phyloP scores from a whole-genome alignment of 345 rosid genomes.

The Salix udensis region DNA sequence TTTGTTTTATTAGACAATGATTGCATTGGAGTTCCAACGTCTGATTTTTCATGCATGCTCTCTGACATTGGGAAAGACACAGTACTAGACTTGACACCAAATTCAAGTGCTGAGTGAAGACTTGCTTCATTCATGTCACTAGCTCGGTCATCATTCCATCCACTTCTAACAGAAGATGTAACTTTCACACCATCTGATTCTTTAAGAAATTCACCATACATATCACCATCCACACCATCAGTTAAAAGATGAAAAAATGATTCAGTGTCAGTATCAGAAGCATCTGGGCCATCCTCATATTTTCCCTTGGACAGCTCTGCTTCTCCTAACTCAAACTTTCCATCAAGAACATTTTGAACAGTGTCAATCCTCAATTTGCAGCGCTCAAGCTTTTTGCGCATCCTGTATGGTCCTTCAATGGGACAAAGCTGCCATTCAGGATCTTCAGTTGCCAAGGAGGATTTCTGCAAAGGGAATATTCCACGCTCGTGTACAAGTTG shows the following conservation, averaged over 20 bases:
- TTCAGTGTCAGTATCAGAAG: slow-evolving; percentile 69
- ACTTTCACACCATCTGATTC: slow-evolving; percentile 50
- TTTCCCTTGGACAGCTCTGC: slow-evolving; percentile 52
- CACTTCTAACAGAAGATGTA: slow-evolving; percentile 58
- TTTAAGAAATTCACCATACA: slow-evolving; percentile 58
- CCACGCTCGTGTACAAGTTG: slow-evolving; percentile 98
- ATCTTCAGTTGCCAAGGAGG: slow-evolving; percentile 53
- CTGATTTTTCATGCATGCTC: slow-evolving; percentile 67
- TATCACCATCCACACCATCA: slow-evolving; percentile 46
- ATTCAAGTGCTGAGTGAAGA: slow-evolving; percentile 94
- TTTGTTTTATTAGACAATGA: slow-evolving; percentile 63
- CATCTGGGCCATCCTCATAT: slow-evolving; percentile 50
- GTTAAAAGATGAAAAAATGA: slow-evolving; percentile 52
- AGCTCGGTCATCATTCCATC: slow-evolving; percentile 80
- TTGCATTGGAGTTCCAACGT: slow-evolving; percentile 69
- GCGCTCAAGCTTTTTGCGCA: slow-evolving; percentile 97
- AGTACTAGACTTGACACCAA: slow-evolving; percentile 78
- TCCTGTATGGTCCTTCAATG: slow-evolving; percentile 98
- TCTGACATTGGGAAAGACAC: slow-evolving; percentile 71
- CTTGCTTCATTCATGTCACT: slow-evolving; percentile 92
- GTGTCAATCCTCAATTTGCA: slow-evolving; percentile 77
- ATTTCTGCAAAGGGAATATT: slow-evolving; percentile 74
- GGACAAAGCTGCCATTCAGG: slow-evolving; percentile 99
- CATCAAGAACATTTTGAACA: slow-evolving; percentile 72
- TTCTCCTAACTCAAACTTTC: slow-evolving; percentile 71